These are phyloP conservation scores for Grigorovia jiainica DNA, from an alignment of 805 yeast genomes.

Conservation along the genomic window DNA sequence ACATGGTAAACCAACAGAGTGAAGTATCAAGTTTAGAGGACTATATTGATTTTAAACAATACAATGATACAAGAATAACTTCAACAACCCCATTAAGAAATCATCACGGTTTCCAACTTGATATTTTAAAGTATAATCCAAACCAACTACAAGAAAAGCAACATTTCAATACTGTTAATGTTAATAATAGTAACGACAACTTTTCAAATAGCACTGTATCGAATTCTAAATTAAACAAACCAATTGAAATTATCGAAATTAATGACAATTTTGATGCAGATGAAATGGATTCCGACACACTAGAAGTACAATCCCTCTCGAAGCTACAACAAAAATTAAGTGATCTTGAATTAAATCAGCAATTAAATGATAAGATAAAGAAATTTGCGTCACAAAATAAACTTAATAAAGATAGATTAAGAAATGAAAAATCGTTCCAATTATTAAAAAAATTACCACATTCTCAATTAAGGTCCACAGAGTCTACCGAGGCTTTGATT, in stretches of 20 bases:
- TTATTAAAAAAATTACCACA: conserved; percentile 9
- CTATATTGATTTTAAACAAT: not conserved
- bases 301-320: not conserved
- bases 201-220: not conserved
- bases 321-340: conserved; percentile 2
- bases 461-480: not conserved
- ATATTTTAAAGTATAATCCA: conserved; percentile 11
- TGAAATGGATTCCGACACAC: not conserved
- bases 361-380: conserved; percentile 21
- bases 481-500: conserved; percentile 21
- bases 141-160: too few relatives aligned
- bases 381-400: conserved; percentile 25
- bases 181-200: too few relatives aligned
- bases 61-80: not conserved
- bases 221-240: not conserved
- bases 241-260: not conserved
- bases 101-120: conserved; percentile 16
- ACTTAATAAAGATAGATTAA: conserved; percentile 18
- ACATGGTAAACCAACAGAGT: not conserved
- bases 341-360: conserved; percentile 23
- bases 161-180: too few relatives aligned
- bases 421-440: conserved; percentile 27
- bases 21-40: not conserved
- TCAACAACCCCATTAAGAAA: not conserved
- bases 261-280: not conserved